These are phyloP conservation scores for Theobroma cacao DNA, from an alignment of 345 rosid genomes.

Conservation along the genomic window DNA sequence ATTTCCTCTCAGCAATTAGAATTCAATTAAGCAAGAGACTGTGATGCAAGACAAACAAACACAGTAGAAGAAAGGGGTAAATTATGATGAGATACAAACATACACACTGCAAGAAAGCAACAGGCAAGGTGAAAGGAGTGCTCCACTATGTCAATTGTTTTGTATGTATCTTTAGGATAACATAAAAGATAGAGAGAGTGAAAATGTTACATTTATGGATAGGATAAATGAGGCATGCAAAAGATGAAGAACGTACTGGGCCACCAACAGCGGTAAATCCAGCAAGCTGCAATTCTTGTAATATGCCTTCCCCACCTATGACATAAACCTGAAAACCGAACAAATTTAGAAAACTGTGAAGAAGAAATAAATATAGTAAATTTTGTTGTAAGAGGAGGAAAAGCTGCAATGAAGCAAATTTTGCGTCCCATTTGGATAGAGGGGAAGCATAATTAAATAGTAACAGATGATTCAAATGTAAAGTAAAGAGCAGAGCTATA, in stretches of 20 bases:
- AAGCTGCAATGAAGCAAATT: background rate
- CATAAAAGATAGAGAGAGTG: background rate
- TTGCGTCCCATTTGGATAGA: background rate
- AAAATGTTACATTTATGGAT: background rate
- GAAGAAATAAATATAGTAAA: background rate
- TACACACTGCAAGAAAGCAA: background rate
- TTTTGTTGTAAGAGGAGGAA: too few relatives aligned
- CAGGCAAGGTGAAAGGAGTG: background rate
- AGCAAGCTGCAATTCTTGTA: constrained; percentile 69
- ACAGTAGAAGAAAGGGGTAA: background rate
- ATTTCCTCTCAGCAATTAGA: background rate
- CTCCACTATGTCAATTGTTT: background rate
- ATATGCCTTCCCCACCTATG: constrained; percentile 78
- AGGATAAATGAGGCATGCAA: background rate
- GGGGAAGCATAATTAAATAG: background rate
- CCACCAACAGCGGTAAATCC: constrained; percentile 87
- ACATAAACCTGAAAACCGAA: constrained; percentile 61
- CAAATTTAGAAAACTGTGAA: background rate
- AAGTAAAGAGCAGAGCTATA: background rate
- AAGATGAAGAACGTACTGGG: constrained; percentile 48
- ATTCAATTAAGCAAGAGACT: constrained; percentile 7
- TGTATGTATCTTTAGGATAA: background rate
- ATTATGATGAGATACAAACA: background rate
- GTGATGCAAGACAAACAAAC: constrained; percentile 4
- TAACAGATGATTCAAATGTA: background rate